Conservation (phyloP, 139 green algal species). For the Chara braunii region DNA sequence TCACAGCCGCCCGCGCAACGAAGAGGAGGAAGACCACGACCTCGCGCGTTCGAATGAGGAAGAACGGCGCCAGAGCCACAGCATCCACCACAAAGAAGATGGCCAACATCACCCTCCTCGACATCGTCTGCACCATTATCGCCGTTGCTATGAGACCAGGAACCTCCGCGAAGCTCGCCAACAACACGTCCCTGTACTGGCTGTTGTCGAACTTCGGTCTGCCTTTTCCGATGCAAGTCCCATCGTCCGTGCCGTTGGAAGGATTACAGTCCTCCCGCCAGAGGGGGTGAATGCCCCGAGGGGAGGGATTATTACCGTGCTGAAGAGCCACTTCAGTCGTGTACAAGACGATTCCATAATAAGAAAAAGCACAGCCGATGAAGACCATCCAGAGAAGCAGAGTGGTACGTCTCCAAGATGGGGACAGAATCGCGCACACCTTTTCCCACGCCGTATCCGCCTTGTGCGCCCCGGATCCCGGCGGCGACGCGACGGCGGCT, state of each 20-base stretch:
- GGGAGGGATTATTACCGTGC: conserved; percentile 2
- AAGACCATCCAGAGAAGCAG: conserved; percentile 64
- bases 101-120: too few species aligned
- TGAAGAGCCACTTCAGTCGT: conserved; percentile 48
- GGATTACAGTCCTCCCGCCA: too few species aligned
- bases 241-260: neutral
- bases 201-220: too few species aligned
- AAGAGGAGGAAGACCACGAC: conserved; percentile 66
- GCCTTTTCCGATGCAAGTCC: too few species aligned
- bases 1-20: conserved; percentile 47
- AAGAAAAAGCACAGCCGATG: conserved; percentile 55
- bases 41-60: too few species aligned
- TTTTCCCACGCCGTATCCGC: too few species aligned
- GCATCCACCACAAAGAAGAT: too few species aligned
- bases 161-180: conserved; percentile 46
- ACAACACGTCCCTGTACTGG: conserved; percentile 50
- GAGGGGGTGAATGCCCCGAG: too few species aligned
- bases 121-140: too few species aligned
- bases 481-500: too few species aligned
- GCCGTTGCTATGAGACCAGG: conserved; percentile 54
- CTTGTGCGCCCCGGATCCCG: too few species aligned
- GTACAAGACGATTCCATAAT: conserved; percentile 74
- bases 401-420: conserved; percentile 40
- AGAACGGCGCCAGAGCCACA: too few species aligned
- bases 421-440: conserved; percentile 2